Evolutionary conservation across 2,329 filamentous ascomycete species (phyloP).

Genomic region (Huntiella bhutanensis): DNA sequence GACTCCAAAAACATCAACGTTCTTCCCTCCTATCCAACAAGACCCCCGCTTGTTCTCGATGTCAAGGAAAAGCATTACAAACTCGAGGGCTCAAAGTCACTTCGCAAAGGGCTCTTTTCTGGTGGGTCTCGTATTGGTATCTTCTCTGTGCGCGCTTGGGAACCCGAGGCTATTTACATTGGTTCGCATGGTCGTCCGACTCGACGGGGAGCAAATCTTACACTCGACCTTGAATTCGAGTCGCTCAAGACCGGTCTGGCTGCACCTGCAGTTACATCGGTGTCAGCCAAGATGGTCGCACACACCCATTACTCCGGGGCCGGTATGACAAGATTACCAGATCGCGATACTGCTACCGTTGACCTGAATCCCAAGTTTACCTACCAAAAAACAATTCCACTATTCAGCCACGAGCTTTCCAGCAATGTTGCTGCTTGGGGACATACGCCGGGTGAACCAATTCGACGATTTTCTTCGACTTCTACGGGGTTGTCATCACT

Average conservation of each 20-base stretch:
- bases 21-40: constrained; percentile 30
- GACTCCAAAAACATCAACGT: constrained; percentile 28
- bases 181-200: constrained; percentile 25
- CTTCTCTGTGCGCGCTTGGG: constrained; percentile 26
- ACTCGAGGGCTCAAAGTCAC: constrained; percentile 30
- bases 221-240: constrained; percentile 29
- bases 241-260: constrained; percentile 18
- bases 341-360: constrained; percentile 20
- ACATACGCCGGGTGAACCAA: no score
- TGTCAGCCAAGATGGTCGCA: constrained; percentile 31
- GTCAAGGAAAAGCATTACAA: constrained; percentile 29
- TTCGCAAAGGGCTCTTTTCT: constrained; percentile 34
- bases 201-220: constrained; percentile 17
- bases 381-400: no score
- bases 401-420: no score
- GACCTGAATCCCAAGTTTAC: no score
- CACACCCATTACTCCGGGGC: constrained; percentile 33
- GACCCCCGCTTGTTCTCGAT: constrained; percentile 32
- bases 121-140: constrained; percentile 26
- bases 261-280: constrained; percentile 27
- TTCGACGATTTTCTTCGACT: no score
- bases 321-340: constrained; percentile 28
- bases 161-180: constrained; percentile 31
- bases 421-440: no score
- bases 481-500: no score